phyloP scores from a whole-genome alignment of 2,329 filamentous ascomycete genomes.

The Botrytis squamosa region DNA sequence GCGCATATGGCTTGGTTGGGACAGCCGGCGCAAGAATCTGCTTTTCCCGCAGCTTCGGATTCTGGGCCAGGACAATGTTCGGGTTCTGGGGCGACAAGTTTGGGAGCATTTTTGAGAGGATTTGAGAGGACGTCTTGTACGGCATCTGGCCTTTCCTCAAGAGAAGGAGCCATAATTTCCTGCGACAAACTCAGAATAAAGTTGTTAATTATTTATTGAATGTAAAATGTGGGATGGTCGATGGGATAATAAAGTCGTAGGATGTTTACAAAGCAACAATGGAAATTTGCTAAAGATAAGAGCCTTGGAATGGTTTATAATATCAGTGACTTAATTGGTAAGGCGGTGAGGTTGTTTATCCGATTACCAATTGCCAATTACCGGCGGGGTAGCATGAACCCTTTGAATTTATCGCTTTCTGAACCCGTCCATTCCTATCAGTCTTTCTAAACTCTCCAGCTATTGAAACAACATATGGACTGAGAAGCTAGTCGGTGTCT shows the following conservation, averaged over 20 bases:
- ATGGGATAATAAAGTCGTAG: background rate
- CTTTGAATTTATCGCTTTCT: background rate
- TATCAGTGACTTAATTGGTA: slow-evolving; percentile 15
- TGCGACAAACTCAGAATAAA: background rate
- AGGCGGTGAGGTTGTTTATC: slow-evolving; percentile 9
- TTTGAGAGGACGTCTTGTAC: slow-evolving; percentile 71
- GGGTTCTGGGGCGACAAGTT: slow-evolving; percentile 90
- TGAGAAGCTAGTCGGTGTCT: background rate
- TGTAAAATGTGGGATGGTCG: background rate
- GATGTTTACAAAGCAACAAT: slow-evolving; percentile 20
- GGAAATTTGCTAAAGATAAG: background rate
- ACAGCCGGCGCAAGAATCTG: slow-evolving; percentile 88
- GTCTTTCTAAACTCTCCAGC: background rate
- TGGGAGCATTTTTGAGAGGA: slow-evolving; percentile 73
- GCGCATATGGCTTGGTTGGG: slow-evolving; percentile 96
- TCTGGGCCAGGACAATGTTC: slow-evolving; percentile 95
- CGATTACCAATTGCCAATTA: background rate
- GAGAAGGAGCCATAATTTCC: slow-evolving; percentile 71
- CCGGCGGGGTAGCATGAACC: background rate
- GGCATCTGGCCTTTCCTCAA: slow-evolving; percentile 71
- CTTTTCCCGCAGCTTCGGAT: slow-evolving; percentile 65
- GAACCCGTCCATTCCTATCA: background rate
- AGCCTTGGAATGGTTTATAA: slow-evolving; percentile 4
- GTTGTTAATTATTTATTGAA: background rate
- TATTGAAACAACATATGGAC: background rate